A percentile compares a stretch with the other conserved stretches of the same genome.
These are phyloP conservation scores for Fomitiporia mediterranea DNA, from an alignment of 1,284 basidiomycete species.

Conservation along the genomic window DNA sequence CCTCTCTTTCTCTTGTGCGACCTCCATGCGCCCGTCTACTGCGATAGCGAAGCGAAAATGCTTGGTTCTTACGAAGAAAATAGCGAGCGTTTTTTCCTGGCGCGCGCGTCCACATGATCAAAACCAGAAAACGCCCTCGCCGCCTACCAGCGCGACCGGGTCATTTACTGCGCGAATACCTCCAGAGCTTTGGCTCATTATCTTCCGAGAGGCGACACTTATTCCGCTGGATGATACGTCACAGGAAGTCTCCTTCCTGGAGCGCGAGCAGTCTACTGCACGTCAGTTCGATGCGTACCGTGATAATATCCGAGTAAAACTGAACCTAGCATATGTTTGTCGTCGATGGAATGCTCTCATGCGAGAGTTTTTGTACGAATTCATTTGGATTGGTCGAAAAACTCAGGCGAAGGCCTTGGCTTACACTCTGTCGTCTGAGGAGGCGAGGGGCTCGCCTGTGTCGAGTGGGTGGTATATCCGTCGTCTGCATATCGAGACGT, in stretches of 20 bases:
- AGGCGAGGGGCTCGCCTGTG: conserved; percentile 30
- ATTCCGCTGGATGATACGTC: conserved; percentile 41
- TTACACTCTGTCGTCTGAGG: conserved; percentile 46
- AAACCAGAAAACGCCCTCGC: neutral
- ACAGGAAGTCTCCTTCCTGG: conserved; percentile 46
- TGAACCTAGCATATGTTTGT: conserved; percentile 48
- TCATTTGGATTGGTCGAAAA: conserved; percentile 59
- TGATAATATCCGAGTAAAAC: conserved; percentile 44
- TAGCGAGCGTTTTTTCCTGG: neutral
- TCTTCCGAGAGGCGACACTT: conserved; percentile 47
- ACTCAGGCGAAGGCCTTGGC: conserved; percentile 56
- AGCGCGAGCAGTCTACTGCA: conserved; percentile 31
- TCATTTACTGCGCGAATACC: conserved; percentile 28
- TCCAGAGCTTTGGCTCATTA: conserved; percentile 54
- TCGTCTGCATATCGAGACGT: conserved; percentile 64
- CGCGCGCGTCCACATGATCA: neutral
- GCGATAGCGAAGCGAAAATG: conserved; percentile 2
- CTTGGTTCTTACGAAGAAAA: conserved; percentile 4
- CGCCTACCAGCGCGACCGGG: neutral
- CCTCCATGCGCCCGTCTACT: conserved; percentile 1
- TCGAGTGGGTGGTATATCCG: conserved; percentile 54
- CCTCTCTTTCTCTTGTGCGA: neutral
- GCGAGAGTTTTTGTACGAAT: conserved; percentile 56
- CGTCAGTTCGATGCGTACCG: conserved; percentile 43
- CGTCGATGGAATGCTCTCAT: conserved; percentile 49